A percentile compares a stretch with the other conserved stretches of the same genome.
Conservation (phyloP, 106 monocot genomes). For the Dactylorhiza incarnata region DNA sequence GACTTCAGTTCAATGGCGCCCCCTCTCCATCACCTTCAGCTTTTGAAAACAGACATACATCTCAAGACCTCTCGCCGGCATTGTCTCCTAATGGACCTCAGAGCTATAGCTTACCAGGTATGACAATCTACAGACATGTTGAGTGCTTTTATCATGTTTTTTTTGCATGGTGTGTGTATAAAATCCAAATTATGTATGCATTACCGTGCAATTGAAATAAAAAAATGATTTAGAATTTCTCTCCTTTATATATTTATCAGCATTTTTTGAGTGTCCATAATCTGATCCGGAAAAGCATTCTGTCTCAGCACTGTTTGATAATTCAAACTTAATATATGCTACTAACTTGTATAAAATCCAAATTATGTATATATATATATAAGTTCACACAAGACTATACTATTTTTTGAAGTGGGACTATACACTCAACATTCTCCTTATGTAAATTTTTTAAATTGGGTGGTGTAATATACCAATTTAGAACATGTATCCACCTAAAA, state of each 20-base stretch:
- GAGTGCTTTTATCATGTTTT: neutral
- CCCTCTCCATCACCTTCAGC: constrained; percentile 46
- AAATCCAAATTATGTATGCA: neutral
- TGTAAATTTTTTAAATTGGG: no score
- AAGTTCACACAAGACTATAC: no score
- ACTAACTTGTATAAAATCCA: neutral
- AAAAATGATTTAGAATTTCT: neutral
- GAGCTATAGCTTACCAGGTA: constrained; percentile 25
- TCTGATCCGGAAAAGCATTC: neutral
- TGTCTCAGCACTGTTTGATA: neutral
- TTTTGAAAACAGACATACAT: constrained; percentile 22
- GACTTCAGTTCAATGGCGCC: constrained; percentile 32
- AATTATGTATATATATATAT: no score
- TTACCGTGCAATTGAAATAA: neutral
- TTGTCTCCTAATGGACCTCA: constrained; percentile 42
- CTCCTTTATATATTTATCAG: neutral
- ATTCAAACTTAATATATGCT: neutral
- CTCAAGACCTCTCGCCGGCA: constrained; percentile 32
- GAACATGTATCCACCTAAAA: no score
- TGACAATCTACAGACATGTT: neutral
- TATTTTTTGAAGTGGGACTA: no score
- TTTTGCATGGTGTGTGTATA: neutral
- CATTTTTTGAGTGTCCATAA: neutral
- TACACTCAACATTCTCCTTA: no score
- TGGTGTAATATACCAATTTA: no score